Percentiles rank a stretch among this genome's conserved stretches.
phyloP scores from a whole-genome alignment of 2,329 filamentous ascomycete species.

The Calonectria pseudoturangicola region DNA sequence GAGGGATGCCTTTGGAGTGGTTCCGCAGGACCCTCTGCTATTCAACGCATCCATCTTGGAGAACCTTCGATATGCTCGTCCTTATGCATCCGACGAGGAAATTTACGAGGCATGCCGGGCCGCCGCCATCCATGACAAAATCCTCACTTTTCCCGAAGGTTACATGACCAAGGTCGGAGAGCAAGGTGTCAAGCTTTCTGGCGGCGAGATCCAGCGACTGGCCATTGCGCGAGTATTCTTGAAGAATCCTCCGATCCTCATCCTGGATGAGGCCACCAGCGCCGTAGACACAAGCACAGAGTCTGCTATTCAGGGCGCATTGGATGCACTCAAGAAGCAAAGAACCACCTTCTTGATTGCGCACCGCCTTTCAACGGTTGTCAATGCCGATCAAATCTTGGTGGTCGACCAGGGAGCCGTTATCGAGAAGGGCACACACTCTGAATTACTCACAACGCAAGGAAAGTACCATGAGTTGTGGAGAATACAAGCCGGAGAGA shows the following conservation, averaged over 20 bases:
- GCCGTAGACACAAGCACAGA: slow-evolving; percentile 68
- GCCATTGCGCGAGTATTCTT: slow-evolving; percentile 65
- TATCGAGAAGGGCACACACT: slow-evolving; percentile 71
- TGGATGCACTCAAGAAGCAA: slow-evolving; percentile 66
- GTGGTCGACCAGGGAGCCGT: slow-evolving; percentile 71
- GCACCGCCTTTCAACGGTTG: slow-evolving; percentile 64
- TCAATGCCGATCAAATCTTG: slow-evolving; percentile 70
- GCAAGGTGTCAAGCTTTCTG: slow-evolving; percentile 68
- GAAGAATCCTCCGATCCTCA: slow-evolving; percentile 54
- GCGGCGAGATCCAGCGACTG: slow-evolving; percentile 70
- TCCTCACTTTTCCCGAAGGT: slow-evolving; percentile 73
- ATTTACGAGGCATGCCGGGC: slow-evolving; percentile 76
- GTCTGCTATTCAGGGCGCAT: slow-evolving; percentile 65
- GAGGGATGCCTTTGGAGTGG: slow-evolving; percentile 75
- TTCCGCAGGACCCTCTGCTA: slow-evolving; percentile 78
- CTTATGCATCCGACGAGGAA: slow-evolving; percentile 76
- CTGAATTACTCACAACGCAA: slow-evolving; percentile 65
- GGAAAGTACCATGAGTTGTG: slow-evolving; percentile 73
- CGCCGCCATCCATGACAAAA: slow-evolving; percentile 79
- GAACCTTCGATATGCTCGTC: slow-evolving; percentile 78
- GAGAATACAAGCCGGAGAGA: slow-evolving; percentile 63
- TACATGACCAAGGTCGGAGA: slow-evolving; percentile 70
- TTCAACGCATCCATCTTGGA: slow-evolving; percentile 80
- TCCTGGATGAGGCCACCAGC: slow-evolving; percentile 72
- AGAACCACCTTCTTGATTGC: slow-evolving; percentile 73